Conservation (phyloP, 192 early-diverging fungal genomes). For the Piromyces finnis region DNA sequence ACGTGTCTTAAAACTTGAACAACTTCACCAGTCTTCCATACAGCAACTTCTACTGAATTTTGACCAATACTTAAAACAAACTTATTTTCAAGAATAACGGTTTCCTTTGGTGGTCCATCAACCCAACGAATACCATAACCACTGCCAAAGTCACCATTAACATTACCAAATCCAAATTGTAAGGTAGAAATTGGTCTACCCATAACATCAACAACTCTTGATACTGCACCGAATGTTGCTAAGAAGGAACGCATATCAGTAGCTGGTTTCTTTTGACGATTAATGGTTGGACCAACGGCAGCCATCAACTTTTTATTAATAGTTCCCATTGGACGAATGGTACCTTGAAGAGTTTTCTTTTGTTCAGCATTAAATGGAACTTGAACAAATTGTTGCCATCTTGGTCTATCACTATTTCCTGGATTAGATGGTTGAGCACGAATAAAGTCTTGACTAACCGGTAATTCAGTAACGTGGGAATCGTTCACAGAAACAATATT, state of each 20-base stretch:
- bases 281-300: constrained; percentile 7
- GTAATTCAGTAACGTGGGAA: constrained; percentile 25
- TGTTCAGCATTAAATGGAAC: constrained; percentile 25
- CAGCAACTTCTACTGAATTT: constrained; percentile 3
- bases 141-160: neutral
- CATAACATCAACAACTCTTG: constrained; percentile 1
- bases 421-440: constrained; percentile 2
- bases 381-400: constrained; percentile 36
- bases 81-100: neutral
- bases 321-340: constrained; percentile 7
- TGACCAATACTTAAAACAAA: constrained; percentile 3
- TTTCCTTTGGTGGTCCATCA: neutral
- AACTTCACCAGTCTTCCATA: constrained; percentile 3
- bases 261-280: neutral
- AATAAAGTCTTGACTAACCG: constrained; percentile 28
- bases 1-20: constrained; percentile 2
- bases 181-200: constrained; percentile 1
- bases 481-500: constrained; percentile 30
- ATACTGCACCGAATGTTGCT: constrained; percentile 1
- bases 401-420: constrained; percentile 6
- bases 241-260: neutral
- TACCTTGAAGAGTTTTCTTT: neutral
- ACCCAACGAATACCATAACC: neutral
- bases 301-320: constrained; percentile 36
- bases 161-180: neutral